These are phyloP conservation scores for Candida berthetii DNA, from an alignment of 805 yeast species.

Conservation along the genomic window DNA sequence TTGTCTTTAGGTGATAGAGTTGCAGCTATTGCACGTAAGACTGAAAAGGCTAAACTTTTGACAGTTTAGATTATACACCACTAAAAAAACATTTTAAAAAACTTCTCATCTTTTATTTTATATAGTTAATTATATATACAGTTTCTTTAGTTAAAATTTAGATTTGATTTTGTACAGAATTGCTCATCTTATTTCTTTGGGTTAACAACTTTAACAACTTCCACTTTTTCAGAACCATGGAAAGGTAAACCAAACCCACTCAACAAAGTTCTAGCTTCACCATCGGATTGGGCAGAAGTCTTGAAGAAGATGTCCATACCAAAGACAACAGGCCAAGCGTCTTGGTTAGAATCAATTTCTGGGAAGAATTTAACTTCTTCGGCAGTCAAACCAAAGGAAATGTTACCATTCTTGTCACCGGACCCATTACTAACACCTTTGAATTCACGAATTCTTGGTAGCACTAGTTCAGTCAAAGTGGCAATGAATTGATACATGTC, in stretches of 20 bases:
- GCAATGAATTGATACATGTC: slow-evolving; percentile 81
- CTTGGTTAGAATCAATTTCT: slow-evolving; percentile 86
- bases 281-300: slow-evolving; percentile 86
- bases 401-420: slow-evolving; percentile 84
- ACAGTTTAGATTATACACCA: no score
- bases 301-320: slow-evolving; percentile 83
- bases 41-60: slow-evolving; percentile 28
- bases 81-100: neutral
- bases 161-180: no score
- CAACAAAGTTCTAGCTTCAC: slow-evolving; percentile 79
- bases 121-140: no score
- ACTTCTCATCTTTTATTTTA: neutral
- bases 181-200: no score
- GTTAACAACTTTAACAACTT: slow-evolving; percentile 5
- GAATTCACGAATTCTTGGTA: slow-evolving; percentile 89
- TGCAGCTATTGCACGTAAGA: slow-evolving; percentile 69
- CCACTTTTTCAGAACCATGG: slow-evolving; percentile 40
- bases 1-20: slow-evolving; percentile 91
- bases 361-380: slow-evolving; percentile 83
- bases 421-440: slow-evolving; percentile 67
- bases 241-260: slow-evolving; percentile 84
- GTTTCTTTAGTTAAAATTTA: no score
- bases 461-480: slow-evolving; percentile 85
- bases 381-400: slow-evolving; percentile 76
- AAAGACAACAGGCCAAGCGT: slow-evolving; percentile 79